Evolutionary conservation across 306 rosid species (phyloP).

Genomic region (Pyrus betulifolia): DNA sequence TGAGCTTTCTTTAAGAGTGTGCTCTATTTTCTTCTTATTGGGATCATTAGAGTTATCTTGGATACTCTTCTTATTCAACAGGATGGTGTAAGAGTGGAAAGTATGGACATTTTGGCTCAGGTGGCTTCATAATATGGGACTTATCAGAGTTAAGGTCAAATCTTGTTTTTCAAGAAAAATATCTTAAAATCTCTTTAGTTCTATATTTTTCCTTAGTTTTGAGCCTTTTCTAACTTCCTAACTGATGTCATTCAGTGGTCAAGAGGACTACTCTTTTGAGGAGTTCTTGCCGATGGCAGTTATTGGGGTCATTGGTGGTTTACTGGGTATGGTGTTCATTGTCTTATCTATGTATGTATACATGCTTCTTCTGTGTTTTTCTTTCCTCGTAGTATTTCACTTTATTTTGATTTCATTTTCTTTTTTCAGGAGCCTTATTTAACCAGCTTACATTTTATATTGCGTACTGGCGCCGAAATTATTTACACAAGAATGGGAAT

Average conservation of each 20-base stretch:
- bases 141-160: conserved; percentile 73
- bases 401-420: neutral
- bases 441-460: conserved; percentile 85
- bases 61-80: no score
- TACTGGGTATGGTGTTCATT: conserved; percentile 47
- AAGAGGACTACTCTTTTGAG: conserved; percentile 92
- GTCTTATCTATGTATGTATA: neutral
- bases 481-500: conserved; percentile 87
- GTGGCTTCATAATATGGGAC: conserved; percentile 99
- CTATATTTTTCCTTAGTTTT: neutral
- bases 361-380: neutral
- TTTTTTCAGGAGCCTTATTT: conserved; percentile 73
- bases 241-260: conserved; percentile 61
- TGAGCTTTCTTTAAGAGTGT: no score
- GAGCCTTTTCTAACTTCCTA: conserved; percentile 28
- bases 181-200: conserved; percentile 20
- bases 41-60: no score
- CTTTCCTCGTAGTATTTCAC: neutral
- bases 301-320: conserved; percentile 95
- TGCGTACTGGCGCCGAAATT: conserved; percentile 75
- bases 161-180: conserved; percentile 16
- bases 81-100: conserved; percentile 91
- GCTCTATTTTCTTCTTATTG: no score
- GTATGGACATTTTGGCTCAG: conserved; percentile 97
- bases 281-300: conserved; percentile 93